Evolutionary conservation across 1,139 yeast species (phyloP), one percentile per base, ranked within the genome.

Genomic region (Candida pseudoviswanathii): DNA sequence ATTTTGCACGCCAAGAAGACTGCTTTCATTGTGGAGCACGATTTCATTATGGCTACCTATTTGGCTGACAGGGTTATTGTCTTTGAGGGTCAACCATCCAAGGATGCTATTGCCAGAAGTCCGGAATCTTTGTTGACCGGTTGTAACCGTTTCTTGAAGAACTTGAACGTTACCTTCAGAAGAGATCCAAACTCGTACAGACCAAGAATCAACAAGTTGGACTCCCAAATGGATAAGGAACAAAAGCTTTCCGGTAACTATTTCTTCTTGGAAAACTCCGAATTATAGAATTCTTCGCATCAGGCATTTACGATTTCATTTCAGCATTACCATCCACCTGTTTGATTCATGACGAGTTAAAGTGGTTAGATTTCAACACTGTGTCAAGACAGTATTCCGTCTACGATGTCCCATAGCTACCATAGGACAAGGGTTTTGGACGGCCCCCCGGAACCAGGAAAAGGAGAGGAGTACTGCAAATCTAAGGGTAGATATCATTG

Each of bases 21-120:
- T 44, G 99, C 99, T 7, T 94, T 94, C 68, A 80, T 94, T 63
- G 99, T 94, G 54, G 99, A 94, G 86, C 99, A 94, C 85, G 99
- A 94, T 84, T 94, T 94, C 82, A 94, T 94, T 76, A 94, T 94
- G 99, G 98, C 99, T 57, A 94, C 99, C 27, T 94, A 94, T 70
- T 82, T 94, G 78, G 99, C 99, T 54, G 99, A 94, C 73, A 85
- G 96, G 68, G 99, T 94, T 60, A 94, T 94, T 80, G 98, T 94
- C 51, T 95, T 92, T 66, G 99, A 94, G 71, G 99, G 99, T 72
- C 66, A 77, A 57, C 98, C 99, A 49, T 90, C 97, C 24, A 80
- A 81, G 66, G 79, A 86, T 58, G 90, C 97, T 39, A 68, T 73
- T 60, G 98, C 98, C 39, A 87, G 84, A 66, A 68, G 88, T 45